Conservation (phyloP, 345 rosid genomes). For the Populus alba region DNA sequence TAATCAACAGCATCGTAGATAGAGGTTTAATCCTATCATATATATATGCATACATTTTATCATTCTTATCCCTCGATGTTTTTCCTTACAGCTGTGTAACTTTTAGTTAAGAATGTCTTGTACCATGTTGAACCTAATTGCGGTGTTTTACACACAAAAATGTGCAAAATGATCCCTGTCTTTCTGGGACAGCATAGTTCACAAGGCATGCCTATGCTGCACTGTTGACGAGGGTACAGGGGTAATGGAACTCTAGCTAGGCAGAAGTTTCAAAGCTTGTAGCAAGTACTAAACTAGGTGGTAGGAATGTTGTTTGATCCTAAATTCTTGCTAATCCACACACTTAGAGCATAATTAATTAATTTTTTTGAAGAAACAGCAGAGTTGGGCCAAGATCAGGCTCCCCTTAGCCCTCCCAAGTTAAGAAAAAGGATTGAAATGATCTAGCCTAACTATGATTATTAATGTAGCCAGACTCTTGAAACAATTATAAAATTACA, state of each 20-base stretch:
- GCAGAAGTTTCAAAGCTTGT: background rate
- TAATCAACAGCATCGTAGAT: background rate
- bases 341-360: background rate
- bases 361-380: background rate
- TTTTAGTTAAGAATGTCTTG: background rate
- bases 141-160: background rate
- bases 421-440: background rate
- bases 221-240: background rate
- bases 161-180: background rate
- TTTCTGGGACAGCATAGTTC: background rate
- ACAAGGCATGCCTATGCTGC: background rate
- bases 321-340: background rate
- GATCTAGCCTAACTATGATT: no score
- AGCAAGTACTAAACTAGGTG: background rate
- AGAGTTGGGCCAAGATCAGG: background rate
- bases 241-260: background rate
- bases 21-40: background rate
- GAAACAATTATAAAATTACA: background rate
- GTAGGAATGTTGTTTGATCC: background rate
- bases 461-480: background rate
- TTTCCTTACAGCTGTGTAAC: background rate
- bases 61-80: background rate
- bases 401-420: background rate
- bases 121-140: background rate
- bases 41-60: background rate